Evolutionary conservation across 1,284 basidiomycete genomes (phyloP).

Genomic region (Ceratobasidium papillatum): DNA sequence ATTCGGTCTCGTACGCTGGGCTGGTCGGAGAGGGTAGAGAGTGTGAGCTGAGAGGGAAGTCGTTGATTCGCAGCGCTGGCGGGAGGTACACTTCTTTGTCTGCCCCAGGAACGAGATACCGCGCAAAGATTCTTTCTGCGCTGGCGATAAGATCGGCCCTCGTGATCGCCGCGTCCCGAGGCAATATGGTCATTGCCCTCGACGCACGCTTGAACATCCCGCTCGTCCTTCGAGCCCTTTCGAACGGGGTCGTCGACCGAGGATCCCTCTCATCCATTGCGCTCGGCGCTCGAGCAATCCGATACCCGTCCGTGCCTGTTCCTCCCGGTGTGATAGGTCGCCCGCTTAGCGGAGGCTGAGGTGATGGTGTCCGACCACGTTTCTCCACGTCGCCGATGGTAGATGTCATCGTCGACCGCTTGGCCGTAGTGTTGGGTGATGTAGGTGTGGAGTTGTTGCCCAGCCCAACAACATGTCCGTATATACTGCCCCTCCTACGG

Average conservation of each 20-base stretch:
- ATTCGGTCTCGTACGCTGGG: conserved; percentile 64
- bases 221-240: conserved; percentile 72
- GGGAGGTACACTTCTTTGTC: conserved; percentile 94
- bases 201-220: conserved; percentile 66
- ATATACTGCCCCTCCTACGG: conserved; percentile 84
- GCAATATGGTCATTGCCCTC: conserved; percentile 83
- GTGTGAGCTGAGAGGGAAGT: conserved; percentile 68
- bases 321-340: conserved; percentile 52
- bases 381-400: conserved; percentile 76
- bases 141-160: conserved; percentile 89
- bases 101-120: conserved; percentile 77
- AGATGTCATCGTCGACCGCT: conserved; percentile 68
- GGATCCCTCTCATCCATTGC: conserved; percentile 55
- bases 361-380: conserved; percentile 31
- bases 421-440: conserved; percentile 60
- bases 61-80: conserved; percentile 80
- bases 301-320: conserved; percentile 37
- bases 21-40: conserved; percentile 70
- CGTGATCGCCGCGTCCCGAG: conserved; percentile 88
- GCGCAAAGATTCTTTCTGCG: conserved; percentile 94
- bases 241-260: conserved; percentile 81
- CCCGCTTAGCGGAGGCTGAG: conserved; percentile 22
- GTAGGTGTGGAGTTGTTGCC: neutral
- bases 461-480: conserved; percentile 87
- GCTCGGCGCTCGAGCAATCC: conserved; percentile 26